Conservation (phyloP, 2,329 filamentous ascomycete genomes). For the Aspergillus sp. region DNA sequence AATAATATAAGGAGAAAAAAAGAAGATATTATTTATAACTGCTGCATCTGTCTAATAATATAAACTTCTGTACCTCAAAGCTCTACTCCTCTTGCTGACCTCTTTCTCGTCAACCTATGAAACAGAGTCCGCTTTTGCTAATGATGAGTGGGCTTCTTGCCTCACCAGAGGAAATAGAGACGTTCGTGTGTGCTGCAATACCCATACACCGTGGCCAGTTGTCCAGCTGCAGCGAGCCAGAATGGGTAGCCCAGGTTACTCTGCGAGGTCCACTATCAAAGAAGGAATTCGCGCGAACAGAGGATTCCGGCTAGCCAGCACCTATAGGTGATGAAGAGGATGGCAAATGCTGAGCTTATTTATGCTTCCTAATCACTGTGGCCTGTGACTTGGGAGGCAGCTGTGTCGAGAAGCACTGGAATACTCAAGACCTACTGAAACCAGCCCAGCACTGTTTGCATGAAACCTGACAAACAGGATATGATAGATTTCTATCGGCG, state of each 20-base stretch:
- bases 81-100: constrained; percentile 17
- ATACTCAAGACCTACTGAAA: constrained; percentile 11
- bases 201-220: neutral
- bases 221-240: constrained; percentile 4
- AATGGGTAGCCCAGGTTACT: constrained; percentile 28
- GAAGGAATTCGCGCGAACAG: constrained; percentile 16
- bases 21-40: too few species aligned
- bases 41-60: constrained; percentile 2
- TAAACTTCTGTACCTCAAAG: constrained; percentile 20
- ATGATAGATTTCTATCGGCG: constrained; percentile 20
- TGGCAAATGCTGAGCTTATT: constrained; percentile 29
- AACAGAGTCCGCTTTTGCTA: constrained; percentile 19
- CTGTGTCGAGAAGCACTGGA: constrained; percentile 19
- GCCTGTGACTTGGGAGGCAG: constrained; percentile 21
- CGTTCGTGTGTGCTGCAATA: constrained; percentile 24
- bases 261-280: constrained; percentile 22
- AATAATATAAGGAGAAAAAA: too few species aligned
- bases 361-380: constrained; percentile 25
- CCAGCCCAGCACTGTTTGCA: constrained; percentile 9
- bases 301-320: constrained; percentile 16
- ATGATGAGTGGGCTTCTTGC: constrained; percentile 20
- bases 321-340: constrained; percentile 18
- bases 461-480: constrained; percentile 21
- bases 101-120: constrained; percentile 29
- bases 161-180: constrained; percentile 17